A percentile compares a stretch with the other conserved stretches of the same genome.
phyloP scores from a whole-genome alignment of 2,329 filamentous ascomycete species.

The Fusarium equiseti region DNA sequence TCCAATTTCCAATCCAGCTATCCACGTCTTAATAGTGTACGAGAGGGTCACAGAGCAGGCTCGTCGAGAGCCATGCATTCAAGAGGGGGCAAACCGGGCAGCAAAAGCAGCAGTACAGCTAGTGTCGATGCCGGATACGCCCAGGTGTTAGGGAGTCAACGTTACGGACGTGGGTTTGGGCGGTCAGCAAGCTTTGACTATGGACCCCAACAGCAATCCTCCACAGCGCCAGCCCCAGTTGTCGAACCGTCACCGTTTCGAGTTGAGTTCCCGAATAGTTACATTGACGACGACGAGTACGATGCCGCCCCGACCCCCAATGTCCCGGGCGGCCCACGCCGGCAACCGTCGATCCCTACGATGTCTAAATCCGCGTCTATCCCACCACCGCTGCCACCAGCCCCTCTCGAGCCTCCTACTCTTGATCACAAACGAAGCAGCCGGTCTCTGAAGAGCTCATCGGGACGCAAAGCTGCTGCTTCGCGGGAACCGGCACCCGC shows the following conservation, averaged over 20 bases:
- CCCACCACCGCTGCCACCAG: slow-evolving; percentile 54
- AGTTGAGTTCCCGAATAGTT: slow-evolving; percentile 62
- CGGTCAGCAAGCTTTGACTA: slow-evolving; percentile 83
- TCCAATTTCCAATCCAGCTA: slow-evolving; percentile 75
- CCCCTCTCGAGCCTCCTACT: slow-evolving; percentile 54
- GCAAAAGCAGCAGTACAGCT: slow-evolving; percentile 77
- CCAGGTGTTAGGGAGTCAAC: slow-evolving; percentile 68
- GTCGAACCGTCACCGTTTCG: slow-evolving; percentile 56
- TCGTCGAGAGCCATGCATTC: slow-evolving; percentile 60
- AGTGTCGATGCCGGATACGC: slow-evolving; percentile 75
- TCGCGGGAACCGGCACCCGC: slow-evolving; percentile 47
- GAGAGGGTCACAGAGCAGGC: slow-evolving; percentile 57
- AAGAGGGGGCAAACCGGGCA: slow-evolving; percentile 71
- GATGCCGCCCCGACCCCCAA: slow-evolving; percentile 90
- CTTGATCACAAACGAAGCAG: slow-evolving; percentile 68
- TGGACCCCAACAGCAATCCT: slow-evolving; percentile 58
- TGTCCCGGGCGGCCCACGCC: slow-evolving; percentile 82
- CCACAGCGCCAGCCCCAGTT: slow-evolving; percentile 45
- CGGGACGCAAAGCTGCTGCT: slow-evolving; percentile 50
- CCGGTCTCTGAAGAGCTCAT: slow-evolving; percentile 66
- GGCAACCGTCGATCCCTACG: slow-evolving; percentile 48
- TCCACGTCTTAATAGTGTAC: slow-evolving; percentile 73
- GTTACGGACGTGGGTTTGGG: slow-evolving; percentile 65
- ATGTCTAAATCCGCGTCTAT: slow-evolving; percentile 52
- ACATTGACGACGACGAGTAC: slow-evolving; percentile 66